A percentile compares a stretch with the other conserved stretches of the same genome.
These are phyloP conservation scores for Zasmidium cellare DNA, from an alignment of 2,329 filamentous ascomycete species.

Conservation along the genomic window DNA sequence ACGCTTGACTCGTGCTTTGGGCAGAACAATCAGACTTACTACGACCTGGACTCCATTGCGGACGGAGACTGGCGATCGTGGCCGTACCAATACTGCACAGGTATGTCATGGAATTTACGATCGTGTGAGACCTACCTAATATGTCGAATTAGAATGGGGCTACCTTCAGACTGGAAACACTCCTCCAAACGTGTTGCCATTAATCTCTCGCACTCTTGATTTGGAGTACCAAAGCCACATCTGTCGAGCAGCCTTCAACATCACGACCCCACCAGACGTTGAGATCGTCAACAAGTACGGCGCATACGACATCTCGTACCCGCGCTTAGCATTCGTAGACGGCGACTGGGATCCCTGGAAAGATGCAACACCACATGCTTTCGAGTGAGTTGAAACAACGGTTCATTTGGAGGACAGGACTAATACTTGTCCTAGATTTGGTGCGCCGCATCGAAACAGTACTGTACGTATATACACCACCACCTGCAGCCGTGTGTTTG, in stretches of 20 bases:
- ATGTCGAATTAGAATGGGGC: conserved; percentile 61
- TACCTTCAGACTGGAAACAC: conserved; percentile 74
- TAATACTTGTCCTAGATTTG: conserved; percentile 20
- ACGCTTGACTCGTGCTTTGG: conserved; percentile 56
- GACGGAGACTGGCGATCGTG: conserved; percentile 42
- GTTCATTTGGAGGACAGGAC: not conserved
- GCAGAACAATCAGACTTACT: conserved; percentile 44
- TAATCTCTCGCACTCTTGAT: conserved; percentile 68
- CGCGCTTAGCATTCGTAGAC: conserved; percentile 74
- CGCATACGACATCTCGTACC: conserved; percentile 68
- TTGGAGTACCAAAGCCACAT: conserved; percentile 62
- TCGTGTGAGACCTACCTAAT: too few relatives aligned
- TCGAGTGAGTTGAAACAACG: conserved; percentile 37
- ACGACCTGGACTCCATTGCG: conserved; percentile 11
- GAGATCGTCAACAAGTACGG: conserved; percentile 74
- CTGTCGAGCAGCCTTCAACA: conserved; percentile 70
- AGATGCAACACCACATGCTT: conserved; percentile 68
- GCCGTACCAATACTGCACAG: conserved; percentile 59
- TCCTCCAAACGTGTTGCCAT: conserved; percentile 62
- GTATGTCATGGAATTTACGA: conserved; percentile 25
- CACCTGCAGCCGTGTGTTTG: too few relatives aligned
- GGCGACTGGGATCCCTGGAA: conserved; percentile 81
- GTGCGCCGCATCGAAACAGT: conserved; percentile 56
- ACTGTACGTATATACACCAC: conserved; percentile 40
- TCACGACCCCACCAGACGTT: conserved; percentile 63